These are phyloP conservation scores for Citrullus mucosospermus DNA, from an alignment of 306 rosid genomes.

Conservation along the genomic window DNA sequence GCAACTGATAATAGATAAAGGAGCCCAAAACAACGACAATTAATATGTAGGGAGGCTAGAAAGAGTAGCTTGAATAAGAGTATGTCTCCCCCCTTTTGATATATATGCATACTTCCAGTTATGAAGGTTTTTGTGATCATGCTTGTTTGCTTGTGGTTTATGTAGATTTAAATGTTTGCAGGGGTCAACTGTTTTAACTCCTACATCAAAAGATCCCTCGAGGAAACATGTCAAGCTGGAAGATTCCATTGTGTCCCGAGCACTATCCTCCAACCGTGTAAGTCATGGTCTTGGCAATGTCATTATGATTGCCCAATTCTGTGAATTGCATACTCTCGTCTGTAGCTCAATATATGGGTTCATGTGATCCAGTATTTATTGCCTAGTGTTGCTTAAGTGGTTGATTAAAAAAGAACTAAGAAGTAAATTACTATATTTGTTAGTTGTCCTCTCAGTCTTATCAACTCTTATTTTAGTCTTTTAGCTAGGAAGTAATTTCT, in stretches of 20 bases:
- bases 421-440: not conserved
- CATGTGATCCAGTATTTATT: not conserved
- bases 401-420: not conserved
- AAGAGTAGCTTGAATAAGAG: too few relatives aligned
- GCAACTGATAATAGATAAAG: too few relatives aligned
- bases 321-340: not conserved
- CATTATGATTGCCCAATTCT: constrained; percentile 6
- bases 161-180: constrained; percentile 18
- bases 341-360: not conserved
- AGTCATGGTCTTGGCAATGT: constrained; percentile 19
- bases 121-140: not conserved
- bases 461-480: not conserved
- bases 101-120: too few relatives aligned
- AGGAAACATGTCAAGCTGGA: constrained; percentile 39
- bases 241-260: constrained; percentile 15
- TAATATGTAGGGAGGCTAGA: too few relatives aligned
- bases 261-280: constrained; percentile 26
- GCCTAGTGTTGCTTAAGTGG: not conserved
- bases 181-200: constrained; percentile 18
- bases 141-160: constrained; percentile 5
- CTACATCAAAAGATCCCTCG: constrained; percentile 22
- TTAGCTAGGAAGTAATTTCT: not conserved
- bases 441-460: not conserved
- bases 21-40: too few relatives aligned
- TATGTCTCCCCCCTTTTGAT: too few relatives aligned